phyloP scores from a whole-genome alignment of 495 filamentous ascomycete species.

The Penicillium daleae region DNA sequence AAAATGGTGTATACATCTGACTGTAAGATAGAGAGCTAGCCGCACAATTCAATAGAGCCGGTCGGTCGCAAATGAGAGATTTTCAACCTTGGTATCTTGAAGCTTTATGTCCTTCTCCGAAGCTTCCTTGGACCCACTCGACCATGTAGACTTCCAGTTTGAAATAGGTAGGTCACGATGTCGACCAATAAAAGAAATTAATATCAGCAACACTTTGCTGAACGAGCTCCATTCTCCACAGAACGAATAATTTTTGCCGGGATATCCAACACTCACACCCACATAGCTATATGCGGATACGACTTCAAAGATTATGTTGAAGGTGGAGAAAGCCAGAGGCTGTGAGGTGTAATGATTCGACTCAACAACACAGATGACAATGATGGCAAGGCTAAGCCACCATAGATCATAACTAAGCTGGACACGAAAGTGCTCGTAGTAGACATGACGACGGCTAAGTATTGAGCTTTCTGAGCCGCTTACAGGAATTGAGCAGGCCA shows the following conservation, averaged over 20 bases:
- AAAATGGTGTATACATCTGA: not conserved
- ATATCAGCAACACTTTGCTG: slow-evolving; percentile 75
- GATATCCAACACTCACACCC: slow-evolving; percentile 74
- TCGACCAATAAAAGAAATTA: slow-evolving; percentile 74
- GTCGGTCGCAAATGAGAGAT: not conserved
- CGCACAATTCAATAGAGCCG: not conserved
- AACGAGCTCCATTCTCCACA: slow-evolving; percentile 69
- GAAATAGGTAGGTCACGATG: slow-evolving; percentile 62
- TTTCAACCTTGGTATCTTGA: not conserved
- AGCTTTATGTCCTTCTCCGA: not conserved
- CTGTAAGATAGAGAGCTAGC: not conserved
- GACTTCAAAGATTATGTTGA: slow-evolving; percentile 84
- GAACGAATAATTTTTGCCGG: slow-evolving; percentile 68
- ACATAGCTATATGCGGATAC: slow-evolving; percentile 87
- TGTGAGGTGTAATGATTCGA: slow-evolving; percentile 63
- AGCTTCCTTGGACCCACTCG: not conserved
- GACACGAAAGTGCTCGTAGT: slow-evolving; percentile 65
- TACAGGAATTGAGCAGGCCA: not conserved
- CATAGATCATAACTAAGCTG: slow-evolving; percentile 86
- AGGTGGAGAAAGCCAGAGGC: slow-evolving; percentile 74
- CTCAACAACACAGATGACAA: slow-evolving; percentile 75
- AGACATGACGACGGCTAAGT: slow-evolving; percentile 49
- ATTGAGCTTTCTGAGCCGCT: slow-evolving; percentile 11
- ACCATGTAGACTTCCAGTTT: not conserved
- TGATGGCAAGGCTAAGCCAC: slow-evolving; percentile 75